A percentile compares a stretch with the other conserved stretches of the same genome.
phyloP scores from a whole-genome alignment of 2,329 filamentous ascomycete species.

The Tolypocladium sp. region DNA sequence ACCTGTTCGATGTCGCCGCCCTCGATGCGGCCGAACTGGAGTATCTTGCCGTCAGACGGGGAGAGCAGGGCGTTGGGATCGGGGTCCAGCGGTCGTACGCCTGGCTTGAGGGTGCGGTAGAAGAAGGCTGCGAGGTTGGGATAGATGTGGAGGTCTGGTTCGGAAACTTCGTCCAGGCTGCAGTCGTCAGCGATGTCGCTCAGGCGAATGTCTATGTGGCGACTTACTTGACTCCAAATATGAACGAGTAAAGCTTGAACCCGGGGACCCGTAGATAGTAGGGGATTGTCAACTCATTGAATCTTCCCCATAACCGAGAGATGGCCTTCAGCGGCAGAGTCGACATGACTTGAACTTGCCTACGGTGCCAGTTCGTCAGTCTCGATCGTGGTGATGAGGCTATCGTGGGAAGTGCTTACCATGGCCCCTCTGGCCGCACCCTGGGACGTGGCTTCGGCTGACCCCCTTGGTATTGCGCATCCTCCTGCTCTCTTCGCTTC shows the following conservation, averaged over 20 bases:
- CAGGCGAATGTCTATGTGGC: background rate
- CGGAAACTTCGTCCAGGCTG: slow-evolving; percentile 75
- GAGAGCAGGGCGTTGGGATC: slow-evolving; percentile 73
- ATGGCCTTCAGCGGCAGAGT: slow-evolving; percentile 85
- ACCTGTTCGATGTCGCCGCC: slow-evolving; percentile 96
- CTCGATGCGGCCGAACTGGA: slow-evolving; percentile 88
- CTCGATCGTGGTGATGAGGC: too few relatives aligned
- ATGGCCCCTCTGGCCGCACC: slow-evolving; percentile 76
- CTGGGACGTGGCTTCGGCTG: slow-evolving; percentile 44
- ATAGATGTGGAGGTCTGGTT: slow-evolving; percentile 81
- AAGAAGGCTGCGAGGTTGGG: slow-evolving; percentile 95
- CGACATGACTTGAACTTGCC: slow-evolving; percentile 89
- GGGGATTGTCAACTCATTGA: slow-evolving; percentile 83
- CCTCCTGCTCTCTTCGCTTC: slow-evolving; percentile 34
- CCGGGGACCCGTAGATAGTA: slow-evolving; percentile 82
- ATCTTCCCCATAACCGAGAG: slow-evolving; percentile 79
- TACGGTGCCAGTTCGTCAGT: slow-evolving; percentile 13
- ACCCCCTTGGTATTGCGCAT: slow-evolving; percentile 29
- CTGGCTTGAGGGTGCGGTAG: slow-evolving; percentile 88
- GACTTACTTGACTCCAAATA: slow-evolving; percentile 74
- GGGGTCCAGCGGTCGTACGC: slow-evolving; percentile 73
- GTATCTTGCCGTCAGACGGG: slow-evolving; percentile 80
- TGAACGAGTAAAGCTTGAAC: slow-evolving; percentile 82
- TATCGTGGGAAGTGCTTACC: slow-evolving; percentile 35
- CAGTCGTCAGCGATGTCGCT: background rate